phyloP scores from a whole-genome alignment of 495 filamentous ascomycete species.

The Annulohypoxylon nitens region DNA sequence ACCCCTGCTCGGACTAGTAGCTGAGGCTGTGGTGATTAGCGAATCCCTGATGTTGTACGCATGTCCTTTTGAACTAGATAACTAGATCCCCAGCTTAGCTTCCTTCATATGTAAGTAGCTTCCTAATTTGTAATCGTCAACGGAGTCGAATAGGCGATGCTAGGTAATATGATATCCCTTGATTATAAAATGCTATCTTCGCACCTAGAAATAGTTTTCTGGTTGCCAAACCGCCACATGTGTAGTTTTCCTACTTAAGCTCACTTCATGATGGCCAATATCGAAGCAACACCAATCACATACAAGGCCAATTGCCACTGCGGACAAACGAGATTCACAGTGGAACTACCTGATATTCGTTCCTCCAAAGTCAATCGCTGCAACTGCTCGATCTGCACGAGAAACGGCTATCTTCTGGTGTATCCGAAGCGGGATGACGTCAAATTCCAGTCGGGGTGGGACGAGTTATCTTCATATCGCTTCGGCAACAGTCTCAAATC shows the following conservation, averaged over 20 bases:
- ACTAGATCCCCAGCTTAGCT: neutral
- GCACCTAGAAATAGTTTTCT: neutral
- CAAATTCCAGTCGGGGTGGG: constrained; percentile 5
- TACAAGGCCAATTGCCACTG: constrained; percentile 10
- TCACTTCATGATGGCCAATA: neutral
- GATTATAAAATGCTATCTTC: neutral
- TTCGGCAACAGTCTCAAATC: constrained; percentile 7
- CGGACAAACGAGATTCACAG: neutral
- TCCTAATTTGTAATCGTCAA: neutral
- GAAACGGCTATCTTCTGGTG: constrained; percentile 4
- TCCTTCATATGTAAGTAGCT: neutral
- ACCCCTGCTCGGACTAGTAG: neutral
- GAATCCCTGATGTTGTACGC: neutral
- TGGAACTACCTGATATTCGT: neutral
- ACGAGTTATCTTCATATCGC: constrained; percentile 10
- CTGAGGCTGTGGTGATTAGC: neutral
- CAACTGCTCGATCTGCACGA: constrained; percentile 16
- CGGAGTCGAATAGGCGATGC: neutral
- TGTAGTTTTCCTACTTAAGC: neutral
- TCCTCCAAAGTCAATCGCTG: constrained; percentile 5
- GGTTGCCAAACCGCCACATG: neutral
- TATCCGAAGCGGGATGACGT: constrained; percentile 1
- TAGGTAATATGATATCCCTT: neutral
- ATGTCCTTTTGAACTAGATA: neutral
- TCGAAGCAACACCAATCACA: neutral